Evolutionary conservation across 129 eudicot genomes (phyloP), one percentile per base, ranked within the genome.

Genomic region (Smallanthus sonchifolius): DNA sequence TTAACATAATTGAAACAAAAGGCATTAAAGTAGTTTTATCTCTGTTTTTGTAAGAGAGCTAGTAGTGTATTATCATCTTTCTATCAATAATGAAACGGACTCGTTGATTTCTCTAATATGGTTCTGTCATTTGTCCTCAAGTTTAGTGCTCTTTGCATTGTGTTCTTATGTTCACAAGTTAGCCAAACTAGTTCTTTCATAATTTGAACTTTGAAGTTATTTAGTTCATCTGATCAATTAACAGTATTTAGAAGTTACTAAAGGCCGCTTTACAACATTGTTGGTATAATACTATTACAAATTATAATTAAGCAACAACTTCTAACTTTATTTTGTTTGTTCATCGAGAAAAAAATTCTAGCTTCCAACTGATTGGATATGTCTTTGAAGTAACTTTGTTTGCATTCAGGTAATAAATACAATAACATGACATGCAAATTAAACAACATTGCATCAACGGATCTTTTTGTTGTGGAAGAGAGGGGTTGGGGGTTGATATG

Each of bases 21-120:
- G 38, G 36, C n/a, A 11, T 7, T 38, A 19, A 55, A 28, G 35
- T 7, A 10, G 65, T 51, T 39, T 7, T 71, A 36, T 71, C 13
- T 71, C 30, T 71, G 65, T 20, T 37, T 71, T 36, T 71, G 44
- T 14, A 38, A 38, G 65, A 6, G 38, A 10, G 11, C 36, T 16
- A 36, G 60, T 20, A 17, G 7, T 17, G 60, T 17, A 44, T 17
- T 17, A 56, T 17, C 34, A 62, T 32, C 10, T 4, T 28, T 57
- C 6, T 47, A 30, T 35, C 16, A 55, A 54, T 71, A 40, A 9
- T 13, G 39, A 71, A 17, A 38, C 38, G 76, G 74, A 70, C 75
- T 54, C 20, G 49, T 20, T 24, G 37, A 54, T 71, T 37, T 54
- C 49, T 56, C 74, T 13, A 16, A 6, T 42, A 42, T 24, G 72